Conservation (phyloP, 805 yeast species). For the Metschnikowia lochheadii region DNA sequence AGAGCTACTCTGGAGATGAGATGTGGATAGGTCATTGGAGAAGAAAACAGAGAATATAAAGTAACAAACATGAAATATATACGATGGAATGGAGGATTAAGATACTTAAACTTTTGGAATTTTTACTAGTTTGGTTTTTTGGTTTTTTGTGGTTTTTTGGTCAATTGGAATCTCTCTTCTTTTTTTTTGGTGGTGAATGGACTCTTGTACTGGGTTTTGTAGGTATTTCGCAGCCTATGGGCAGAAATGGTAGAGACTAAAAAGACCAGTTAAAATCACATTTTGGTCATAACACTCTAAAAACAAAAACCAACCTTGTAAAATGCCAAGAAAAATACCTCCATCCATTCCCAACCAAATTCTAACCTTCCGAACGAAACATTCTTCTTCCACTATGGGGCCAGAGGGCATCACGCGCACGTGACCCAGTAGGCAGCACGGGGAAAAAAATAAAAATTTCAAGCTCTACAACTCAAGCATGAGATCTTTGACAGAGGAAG, state of each 20-base stretch:
- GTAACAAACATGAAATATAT: no score
- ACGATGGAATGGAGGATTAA: no score
- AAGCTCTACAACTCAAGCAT: slow-evolving; percentile 32
- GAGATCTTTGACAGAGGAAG: slow-evolving; percentile 97
- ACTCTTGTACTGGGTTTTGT: no score
- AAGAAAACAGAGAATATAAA: no score
- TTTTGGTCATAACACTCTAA: not conserved
- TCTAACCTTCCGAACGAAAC: not conserved
- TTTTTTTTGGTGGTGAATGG: no score
- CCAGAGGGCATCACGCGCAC: slow-evolving; percentile 7
- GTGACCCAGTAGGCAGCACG: slow-evolving; percentile 8
- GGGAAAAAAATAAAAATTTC: slow-evolving; percentile 7
- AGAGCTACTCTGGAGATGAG: no score
- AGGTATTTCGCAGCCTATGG: not conserved
- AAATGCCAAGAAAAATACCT: not conserved
- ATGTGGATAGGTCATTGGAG: no score
- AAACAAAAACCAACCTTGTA: not conserved
- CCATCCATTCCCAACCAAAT: not conserved
- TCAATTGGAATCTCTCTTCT: not conserved
- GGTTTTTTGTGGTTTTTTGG: no score
- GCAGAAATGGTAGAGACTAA: not conserved
- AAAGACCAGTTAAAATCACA: not conserved
- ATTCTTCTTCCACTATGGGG: not conserved
- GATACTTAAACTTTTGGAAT: no score
- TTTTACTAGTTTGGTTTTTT: no score